phyloP scores from a whole-genome alignment of 768 basidiomycete genomes.

The Cytidiella melzeri region DNA sequence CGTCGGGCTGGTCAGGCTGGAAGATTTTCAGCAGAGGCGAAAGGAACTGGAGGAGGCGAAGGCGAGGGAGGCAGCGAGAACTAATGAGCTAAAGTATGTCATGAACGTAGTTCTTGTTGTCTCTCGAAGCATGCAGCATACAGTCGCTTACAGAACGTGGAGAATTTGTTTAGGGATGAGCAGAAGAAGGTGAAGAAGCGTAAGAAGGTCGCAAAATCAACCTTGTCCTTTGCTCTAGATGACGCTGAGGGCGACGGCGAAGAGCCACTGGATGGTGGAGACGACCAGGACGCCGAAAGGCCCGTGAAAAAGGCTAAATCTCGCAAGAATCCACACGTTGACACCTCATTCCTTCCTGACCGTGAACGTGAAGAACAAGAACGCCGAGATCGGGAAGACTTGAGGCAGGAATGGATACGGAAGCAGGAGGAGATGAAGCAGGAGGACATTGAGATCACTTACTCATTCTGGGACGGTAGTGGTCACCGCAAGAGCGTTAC shows the following conservation, averaged over 20 bases:
- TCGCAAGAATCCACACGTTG: conserved; percentile 93
- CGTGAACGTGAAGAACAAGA: conserved; percentile 95
- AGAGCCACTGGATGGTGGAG: conserved; percentile 30
- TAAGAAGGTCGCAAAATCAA: conserved; percentile 85
- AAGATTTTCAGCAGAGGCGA: conserved; percentile 86
- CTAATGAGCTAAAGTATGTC: conserved; percentile 83
- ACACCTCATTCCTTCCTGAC: conserved; percentile 97
- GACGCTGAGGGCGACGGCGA: conserved; percentile 60
- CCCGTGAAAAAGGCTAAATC: conserved; percentile 69
- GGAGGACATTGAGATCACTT: conserved; percentile 84
- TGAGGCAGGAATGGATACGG: conserved; percentile 84
- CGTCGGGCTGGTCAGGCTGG: conserved; percentile 83
- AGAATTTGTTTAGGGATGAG: conserved; percentile 84
- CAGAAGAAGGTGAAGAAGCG: conserved; percentile 86
- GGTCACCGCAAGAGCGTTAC: conserved; percentile 90
- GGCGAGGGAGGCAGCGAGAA: conserved; percentile 80
- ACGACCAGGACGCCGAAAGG: conserved; percentile 35
- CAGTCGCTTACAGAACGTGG: conserved; percentile 69
- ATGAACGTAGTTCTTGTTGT: conserved; percentile 23
- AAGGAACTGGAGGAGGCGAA: conserved; percentile 91
- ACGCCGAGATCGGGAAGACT: conserved; percentile 78
- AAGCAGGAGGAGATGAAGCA: conserved; percentile 62
- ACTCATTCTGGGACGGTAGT: conserved; percentile 98
- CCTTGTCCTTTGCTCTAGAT: conserved; percentile 86
- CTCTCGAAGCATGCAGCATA: conserved; percentile 9